These are phyloP conservation scores for Penicillium simplicissimum DNA, from an alignment of 495 filamentous ascomycete species.

Conservation along the genomic window DNA sequence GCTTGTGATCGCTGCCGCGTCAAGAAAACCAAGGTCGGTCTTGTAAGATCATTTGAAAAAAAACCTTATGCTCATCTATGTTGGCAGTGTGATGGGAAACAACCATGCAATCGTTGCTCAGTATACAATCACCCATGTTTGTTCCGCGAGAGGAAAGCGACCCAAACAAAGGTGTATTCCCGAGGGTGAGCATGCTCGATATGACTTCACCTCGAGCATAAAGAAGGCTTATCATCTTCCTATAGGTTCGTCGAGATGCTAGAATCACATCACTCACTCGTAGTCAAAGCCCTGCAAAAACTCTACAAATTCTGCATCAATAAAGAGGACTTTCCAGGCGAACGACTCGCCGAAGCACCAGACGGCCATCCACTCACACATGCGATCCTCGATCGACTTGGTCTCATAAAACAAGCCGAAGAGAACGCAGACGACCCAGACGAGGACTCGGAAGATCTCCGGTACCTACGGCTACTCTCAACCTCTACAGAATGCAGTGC, in stretches of 20 bases:
- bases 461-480: conserved; percentile 41
- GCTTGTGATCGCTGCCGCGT: conserved; percentile 52
- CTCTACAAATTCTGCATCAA: conserved; percentile 48
- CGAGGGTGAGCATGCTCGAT: conserved; percentile 35
- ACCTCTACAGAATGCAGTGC: conserved; percentile 45
- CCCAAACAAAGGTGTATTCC: conserved; percentile 51
- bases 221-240: background rate
- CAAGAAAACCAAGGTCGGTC: conserved; percentile 50
- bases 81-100: conserved; percentile 49
- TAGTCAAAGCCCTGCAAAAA: conserved; percentile 47
- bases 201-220: background rate
- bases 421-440: conserved; percentile 41
- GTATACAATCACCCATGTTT: conserved; percentile 51
- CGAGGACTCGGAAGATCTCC: conserved; percentile 42
- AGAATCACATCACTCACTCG: conserved; percentile 47
- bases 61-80: conserved; percentile 13
- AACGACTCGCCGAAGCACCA: conserved; percentile 42
- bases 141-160: conserved; percentile 50
- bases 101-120: conserved; percentile 51
- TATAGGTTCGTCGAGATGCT: conserved; percentile 51
- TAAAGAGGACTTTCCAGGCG: conserved; percentile 50
- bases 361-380: conserved; percentile 49
- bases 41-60: background rate
- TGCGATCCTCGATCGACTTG: conserved; percentile 48
- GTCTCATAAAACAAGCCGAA: conserved; percentile 52